phyloP scores from a whole-genome alignment of 2,329 filamentous ascomycete species.

The Cercospora berteroae region DNA sequence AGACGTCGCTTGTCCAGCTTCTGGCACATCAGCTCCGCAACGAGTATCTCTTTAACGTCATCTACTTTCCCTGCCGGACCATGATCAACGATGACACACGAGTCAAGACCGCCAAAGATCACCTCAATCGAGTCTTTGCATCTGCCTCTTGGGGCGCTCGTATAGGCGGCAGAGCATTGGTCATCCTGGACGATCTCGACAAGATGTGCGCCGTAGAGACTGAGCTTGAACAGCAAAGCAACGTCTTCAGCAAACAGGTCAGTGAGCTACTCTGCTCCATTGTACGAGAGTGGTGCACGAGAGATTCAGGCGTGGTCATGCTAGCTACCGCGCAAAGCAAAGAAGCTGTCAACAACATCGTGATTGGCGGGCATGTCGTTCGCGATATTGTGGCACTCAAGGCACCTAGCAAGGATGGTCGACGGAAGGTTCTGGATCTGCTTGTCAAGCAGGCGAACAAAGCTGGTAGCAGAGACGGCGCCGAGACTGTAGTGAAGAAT shows the following conservation, averaged over 20 bases:
- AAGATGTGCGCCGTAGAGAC: slow-evolving; percentile 91
- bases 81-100: slow-evolving; percentile 88
- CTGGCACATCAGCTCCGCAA: slow-evolving; percentile 71
- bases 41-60: slow-evolving; percentile 74
- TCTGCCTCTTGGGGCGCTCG: slow-evolving; percentile 87
- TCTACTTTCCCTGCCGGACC: slow-evolving; percentile 82
- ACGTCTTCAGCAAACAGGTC: slow-evolving; percentile 85
- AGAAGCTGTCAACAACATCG: slow-evolving; percentile 83
- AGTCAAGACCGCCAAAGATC: slow-evolving; percentile 88
- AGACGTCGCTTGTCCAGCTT: slow-evolving; percentile 75
- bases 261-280: slow-evolving; percentile 84
- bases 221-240: slow-evolving; percentile 90
- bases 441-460: slow-evolving; percentile 55
- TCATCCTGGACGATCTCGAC: slow-evolving; percentile 90
- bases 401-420: slow-evolving; percentile 87
- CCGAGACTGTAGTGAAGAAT: slow-evolving; percentile 16
- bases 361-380: slow-evolving; percentile 88
- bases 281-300: slow-evolving; percentile 77
- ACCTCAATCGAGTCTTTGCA: slow-evolving; percentile 78
- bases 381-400: slow-evolving; percentile 87
- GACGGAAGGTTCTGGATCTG: slow-evolving; percentile 78
- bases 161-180: slow-evolving; percentile 75
- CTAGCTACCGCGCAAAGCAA: slow-evolving; percentile 91
- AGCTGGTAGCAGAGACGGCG: slow-evolving; percentile 16
- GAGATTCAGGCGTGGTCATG: slow-evolving; percentile 77